Evolutionary conservation across 441 rosid genomes (phyloP), one percentile per base, ranked within the genome.

Genomic region (Erodium texanum): DNA sequence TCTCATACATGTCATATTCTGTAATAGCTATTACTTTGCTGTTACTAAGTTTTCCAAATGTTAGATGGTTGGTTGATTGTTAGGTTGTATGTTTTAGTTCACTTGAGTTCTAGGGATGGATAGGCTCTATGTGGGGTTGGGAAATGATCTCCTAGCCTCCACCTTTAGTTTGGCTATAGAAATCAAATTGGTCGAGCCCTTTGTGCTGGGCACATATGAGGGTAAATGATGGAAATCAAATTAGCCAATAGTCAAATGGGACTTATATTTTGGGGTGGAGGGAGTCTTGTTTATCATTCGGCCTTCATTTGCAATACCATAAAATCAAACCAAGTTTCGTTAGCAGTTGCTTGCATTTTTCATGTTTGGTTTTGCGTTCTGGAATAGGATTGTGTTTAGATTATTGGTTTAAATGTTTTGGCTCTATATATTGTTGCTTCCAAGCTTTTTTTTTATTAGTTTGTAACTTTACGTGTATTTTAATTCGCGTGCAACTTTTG

Each of bases 401-500:
- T 8, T 27, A 5, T 24, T 62, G 66, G 61, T 68, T 62, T 36
- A 50, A 58, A 24, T 23, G 22, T 43, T 41, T 3, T 36, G 24
- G 36, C 7, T 6, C 50, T 64, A 2, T 16, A 19, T 19, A 11
- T 64, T 32, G 41, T 45, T 32, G 62, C 29, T 41, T 66, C 45
- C 56, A 0, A n/a, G n/a, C n/a, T 24, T 1, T 68, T 41, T 54
- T 11, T 23, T 77, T 9, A n/a, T 54, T 62, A 19, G 68, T 29
- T 65, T 56, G 11, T 4, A 56, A 24, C 43, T 45, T 52, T 20
- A 22, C 27, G 38, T 58, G 62, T 43, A 34, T 65, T 45, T 64
- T 22, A 3, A 68, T 65, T 67, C 27, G 16, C 9, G 11, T 64
- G 61, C 43, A 50, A 67, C 16, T 41, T 24, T 38, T 41, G 11